A percentile compares a stretch with the other conserved stretches of the same genome.
Evolutionary conservation across 2,329 filamentous ascomycete genomes (phyloP).

Genomic region (Aureobasidium mangrovei): DNA sequence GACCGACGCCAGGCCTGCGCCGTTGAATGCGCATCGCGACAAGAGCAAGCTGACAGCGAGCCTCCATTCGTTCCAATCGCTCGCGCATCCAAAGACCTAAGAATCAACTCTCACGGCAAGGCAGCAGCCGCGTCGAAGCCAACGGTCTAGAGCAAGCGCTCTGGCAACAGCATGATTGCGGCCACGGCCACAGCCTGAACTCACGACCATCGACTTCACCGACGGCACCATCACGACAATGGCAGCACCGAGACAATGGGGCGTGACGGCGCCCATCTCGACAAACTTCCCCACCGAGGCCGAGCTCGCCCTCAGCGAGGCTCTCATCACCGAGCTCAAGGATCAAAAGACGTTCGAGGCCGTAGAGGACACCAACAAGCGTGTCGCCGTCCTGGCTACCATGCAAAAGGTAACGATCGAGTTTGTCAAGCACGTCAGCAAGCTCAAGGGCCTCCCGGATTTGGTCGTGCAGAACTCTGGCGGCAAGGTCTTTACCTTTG

Average conservation of each 20-base stretch:
- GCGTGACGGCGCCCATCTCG: slow-evolving; percentile 80
- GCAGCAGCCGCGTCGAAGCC: not conserved
- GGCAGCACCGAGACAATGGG: slow-evolving; percentile 43
- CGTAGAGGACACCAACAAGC: slow-evolving; percentile 70
- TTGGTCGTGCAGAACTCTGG: slow-evolving; percentile 74
- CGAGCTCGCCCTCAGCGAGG: slow-evolving; percentile 68
- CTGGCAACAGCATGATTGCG: not conserved
- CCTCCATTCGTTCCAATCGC: not conserved
- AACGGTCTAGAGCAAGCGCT: not conserved
- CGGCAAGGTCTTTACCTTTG: slow-evolving; percentile 91
- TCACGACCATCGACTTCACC: not conserved
- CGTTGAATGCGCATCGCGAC: too few species aligned
- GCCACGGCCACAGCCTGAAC: not conserved
- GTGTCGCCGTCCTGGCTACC: slow-evolving; percentile 68
- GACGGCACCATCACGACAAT: slow-evolving; percentile 1
- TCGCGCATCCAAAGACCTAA: not conserved
- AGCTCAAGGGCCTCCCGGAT: slow-evolving; percentile 63
- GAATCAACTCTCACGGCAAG: not conserved
- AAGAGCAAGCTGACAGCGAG: not conserved
- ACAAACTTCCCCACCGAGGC: slow-evolving; percentile 62
- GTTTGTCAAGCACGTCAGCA: slow-evolving; percentile 76
- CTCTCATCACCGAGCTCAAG: slow-evolving; percentile 75
- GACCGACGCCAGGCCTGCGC: too few species aligned
- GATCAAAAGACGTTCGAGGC: slow-evolving; percentile 87
- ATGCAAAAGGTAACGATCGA: slow-evolving; percentile 74